Base-by-base conservation (phyloP, 208 protist species). In the Crithidia brevicula region DNA sequence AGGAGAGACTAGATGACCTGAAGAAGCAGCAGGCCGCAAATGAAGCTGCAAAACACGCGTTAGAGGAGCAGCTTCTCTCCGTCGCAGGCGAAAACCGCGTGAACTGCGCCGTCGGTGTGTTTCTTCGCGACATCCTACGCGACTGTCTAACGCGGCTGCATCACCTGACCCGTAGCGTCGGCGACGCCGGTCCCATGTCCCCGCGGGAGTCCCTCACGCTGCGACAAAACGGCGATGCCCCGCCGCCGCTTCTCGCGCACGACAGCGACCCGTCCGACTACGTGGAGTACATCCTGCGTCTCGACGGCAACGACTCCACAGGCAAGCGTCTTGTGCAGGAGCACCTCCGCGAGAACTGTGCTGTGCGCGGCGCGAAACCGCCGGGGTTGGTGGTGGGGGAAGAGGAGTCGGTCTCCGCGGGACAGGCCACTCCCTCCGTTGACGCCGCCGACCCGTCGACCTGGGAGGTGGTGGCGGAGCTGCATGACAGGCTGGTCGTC, bases 391-490 rank as follows among this genome's bases (percentile, higher is more conserved):
- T 11, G 1, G 45, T 7, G n/a, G 25, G 36, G 18, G 36, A 47
- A 20, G 47, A 23, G 4, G 31, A 43, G 52, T 33, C 9, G 25
- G 31, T 27, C 10, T 22, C 7, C n/a, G 40, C 50, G 8, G 23
- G 46, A 27, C n/a, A 34, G 27, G 18, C 34, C 4, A 28, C 50
- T 0, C 7, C 54, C 28, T 16, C 27, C 6, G 15, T 2, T 3
- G 25, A 30, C 10, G 20, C 20, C 6, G 30, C 57, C 13, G 36
- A 65, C 42, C 68, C 78, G 4, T 74, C 70, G 13, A 84, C 77
- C 6, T 83, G 77, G 82, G 82, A 88, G 40, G 70, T 88, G 15
- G 71, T 88, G 25, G 71, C 73, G 10, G 78, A 83, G 58, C 63
- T 79, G 40, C 74, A 84, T 65, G 64, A 82, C 51, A 42, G 77